These are phyloP conservation scores for Xanthoconium stramineum DNA, from an alignment of 768 basidiomycete genomes.

Conservation along the genomic window DNA sequence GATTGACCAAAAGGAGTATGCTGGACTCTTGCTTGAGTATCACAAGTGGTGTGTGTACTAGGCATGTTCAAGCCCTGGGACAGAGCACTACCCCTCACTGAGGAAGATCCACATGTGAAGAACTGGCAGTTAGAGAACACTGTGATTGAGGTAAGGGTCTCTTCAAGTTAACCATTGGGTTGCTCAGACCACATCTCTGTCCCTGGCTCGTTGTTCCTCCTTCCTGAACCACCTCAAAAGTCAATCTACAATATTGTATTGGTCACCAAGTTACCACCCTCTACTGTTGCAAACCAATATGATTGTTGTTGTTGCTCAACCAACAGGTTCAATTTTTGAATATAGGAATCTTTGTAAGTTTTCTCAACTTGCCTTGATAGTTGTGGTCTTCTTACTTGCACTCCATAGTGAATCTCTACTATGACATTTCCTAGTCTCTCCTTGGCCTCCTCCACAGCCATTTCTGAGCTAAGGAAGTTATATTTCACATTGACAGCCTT, in stretches of 20 bases:
- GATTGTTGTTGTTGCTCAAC: slow-evolving; percentile 60
- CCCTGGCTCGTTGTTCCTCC: slow-evolving; percentile 66
- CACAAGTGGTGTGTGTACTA: slow-evolving; percentile 76
- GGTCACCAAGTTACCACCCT: slow-evolving; percentile 88
- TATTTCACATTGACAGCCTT: slow-evolving; percentile 67
- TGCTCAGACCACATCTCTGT: slow-evolving; percentile 24
- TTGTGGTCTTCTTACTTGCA: neutral
- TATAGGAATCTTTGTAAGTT: slow-evolving; percentile 75
- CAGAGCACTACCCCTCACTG: slow-evolving; percentile 46
- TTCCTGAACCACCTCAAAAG: slow-evolving; percentile 76
- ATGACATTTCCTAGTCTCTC: slow-evolving; percentile 75
- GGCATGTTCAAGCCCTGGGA: slow-evolving; percentile 85
- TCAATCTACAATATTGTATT: slow-evolving; percentile 83
- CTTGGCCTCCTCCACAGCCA: slow-evolving; percentile 80
- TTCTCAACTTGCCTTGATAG: neutral
- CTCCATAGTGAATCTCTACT: slow-evolving; percentile 63
- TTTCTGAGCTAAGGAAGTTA: slow-evolving; percentile 76
- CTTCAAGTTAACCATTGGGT: neutral
- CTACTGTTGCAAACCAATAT: slow-evolving; percentile 79
- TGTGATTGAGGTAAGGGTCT: slow-evolving; percentile 66
- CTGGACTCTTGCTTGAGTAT: slow-evolving; percentile 79
- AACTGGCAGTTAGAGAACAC: slow-evolving; percentile 89
- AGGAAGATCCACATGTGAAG: slow-evolving; percentile 54
- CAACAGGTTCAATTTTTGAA: slow-evolving; percentile 77
- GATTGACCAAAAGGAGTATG: slow-evolving; percentile 94